Evolutionary conservation across 2,329 filamentous ascomycete genomes (phyloP).

Genomic region (Stemphylium beticola): DNA sequence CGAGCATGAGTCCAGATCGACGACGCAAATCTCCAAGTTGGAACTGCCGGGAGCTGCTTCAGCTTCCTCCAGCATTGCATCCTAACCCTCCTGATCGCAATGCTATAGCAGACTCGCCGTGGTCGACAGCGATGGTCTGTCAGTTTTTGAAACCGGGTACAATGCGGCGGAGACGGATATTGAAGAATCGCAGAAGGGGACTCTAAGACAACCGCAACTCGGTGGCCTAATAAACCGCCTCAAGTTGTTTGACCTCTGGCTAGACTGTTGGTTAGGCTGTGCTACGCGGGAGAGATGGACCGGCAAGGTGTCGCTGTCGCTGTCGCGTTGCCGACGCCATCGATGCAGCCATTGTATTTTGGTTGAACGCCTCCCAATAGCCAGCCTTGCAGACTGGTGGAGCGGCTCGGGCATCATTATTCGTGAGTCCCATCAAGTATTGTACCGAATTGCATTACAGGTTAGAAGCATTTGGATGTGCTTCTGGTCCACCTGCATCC

Average conservation of each 20-base stretch:
- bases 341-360: no score
- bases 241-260: background rate
- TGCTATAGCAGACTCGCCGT: background rate
- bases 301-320: no score
- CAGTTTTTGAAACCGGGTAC: background rate
- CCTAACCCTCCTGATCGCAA: background rate
- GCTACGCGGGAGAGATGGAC: background rate
- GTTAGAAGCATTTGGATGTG: constrained; percentile 6
- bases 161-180: no score
- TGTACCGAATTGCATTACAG: constrained; percentile 6
- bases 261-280: background rate
- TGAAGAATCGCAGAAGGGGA: no score
- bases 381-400: constrained; percentile 18
- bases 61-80: constrained; percentile 1
- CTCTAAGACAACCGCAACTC: background rate
- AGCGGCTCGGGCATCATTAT: constrained; percentile 6
- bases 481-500: constrained; percentile 7
- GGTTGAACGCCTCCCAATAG: constrained; percentile 5
- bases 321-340: background rate
- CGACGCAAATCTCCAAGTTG: constrained; percentile 16
- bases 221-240: background rate
- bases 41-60: constrained; percentile 2
- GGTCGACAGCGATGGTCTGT: background rate
- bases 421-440: constrained; percentile 8
- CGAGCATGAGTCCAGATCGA: constrained; percentile 24